Percentiles rank a stretch among this genome's conserved stretches.
These are phyloP conservation scores for Juglanconis juglandina DNA, from an alignment of 2,329 filamentous ascomycete genomes.

Conservation along the genomic window DNA sequence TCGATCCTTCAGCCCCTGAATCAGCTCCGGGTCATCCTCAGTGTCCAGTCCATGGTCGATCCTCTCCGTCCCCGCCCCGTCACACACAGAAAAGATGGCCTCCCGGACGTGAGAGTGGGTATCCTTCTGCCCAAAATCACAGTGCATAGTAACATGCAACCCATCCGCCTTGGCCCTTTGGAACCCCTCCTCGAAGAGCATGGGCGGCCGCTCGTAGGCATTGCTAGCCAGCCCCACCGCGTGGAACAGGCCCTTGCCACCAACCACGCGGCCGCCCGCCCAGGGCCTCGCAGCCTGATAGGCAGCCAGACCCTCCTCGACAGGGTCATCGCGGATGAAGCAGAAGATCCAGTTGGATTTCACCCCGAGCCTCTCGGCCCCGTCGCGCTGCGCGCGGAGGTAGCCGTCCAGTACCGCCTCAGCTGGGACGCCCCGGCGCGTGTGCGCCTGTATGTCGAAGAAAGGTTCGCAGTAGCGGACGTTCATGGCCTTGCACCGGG, in stretches of 20 bases:
- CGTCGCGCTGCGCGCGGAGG: conserved; percentile 30
- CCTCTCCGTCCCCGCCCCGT: conserved; percentile 31
- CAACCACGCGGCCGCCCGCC: conserved; percentile 24
- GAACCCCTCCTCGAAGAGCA: conserved; percentile 41
- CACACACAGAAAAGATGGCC: conserved; percentile 29
- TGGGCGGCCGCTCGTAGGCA: conserved; percentile 41
- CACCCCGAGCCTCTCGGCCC: conserved; percentile 25
- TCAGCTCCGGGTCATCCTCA: conserved; percentile 30
- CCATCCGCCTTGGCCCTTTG: conserved; percentile 35
- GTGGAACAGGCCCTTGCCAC: conserved; percentile 37
- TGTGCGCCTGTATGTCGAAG: conserved; percentile 42
- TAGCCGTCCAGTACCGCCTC: conserved; percentile 34
- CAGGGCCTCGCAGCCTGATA: conserved; percentile 38
- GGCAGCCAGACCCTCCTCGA: conserved; percentile 35
- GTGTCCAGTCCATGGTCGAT: conserved; percentile 42
- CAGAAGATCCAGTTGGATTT: conserved; percentile 38
- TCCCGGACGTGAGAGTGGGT: conserved; percentile 41
- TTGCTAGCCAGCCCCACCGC: conserved; percentile 46
- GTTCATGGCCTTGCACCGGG: conserved; percentile 31
- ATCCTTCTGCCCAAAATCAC: conserved; percentile 49
- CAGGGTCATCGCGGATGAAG: conserved; percentile 38
- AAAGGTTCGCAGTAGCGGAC: conserved; percentile 39
- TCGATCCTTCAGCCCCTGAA: conserved; percentile 28
- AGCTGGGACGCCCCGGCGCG: conserved; percentile 31
- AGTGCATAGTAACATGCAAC: conserved; percentile 45